Conservation (phyloP, 2,329 filamentous ascomycete species). For the Neurospora sp. region DNA sequence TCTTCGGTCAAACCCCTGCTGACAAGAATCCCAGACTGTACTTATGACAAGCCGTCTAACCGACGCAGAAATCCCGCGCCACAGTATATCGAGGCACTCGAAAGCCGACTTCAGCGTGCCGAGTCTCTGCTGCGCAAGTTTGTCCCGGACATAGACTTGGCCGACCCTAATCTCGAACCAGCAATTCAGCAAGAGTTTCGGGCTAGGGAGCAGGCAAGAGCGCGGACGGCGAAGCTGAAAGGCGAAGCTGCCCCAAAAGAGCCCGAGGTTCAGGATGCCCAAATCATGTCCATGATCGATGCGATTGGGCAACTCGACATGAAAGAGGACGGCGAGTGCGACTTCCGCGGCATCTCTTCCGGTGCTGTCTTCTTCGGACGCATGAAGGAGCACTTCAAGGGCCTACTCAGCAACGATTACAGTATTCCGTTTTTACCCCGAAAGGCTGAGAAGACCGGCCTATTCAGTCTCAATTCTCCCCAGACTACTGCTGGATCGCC, state of each 20-base stretch:
- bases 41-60: conserved; percentile 91
- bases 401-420: conserved; percentile 57
- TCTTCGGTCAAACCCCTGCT: conserved; percentile 10
- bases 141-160: conserved; percentile 74
- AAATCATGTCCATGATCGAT: conserved; percentile 90
- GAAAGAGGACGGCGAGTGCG: conserved; percentile 84
- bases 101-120: conserved; percentile 72
- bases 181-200: conserved; percentile 61
- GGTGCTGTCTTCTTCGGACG: conserved; percentile 80
- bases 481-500: conserved; percentile 56
- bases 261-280: conserved; percentile 50
- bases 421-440: conserved; percentile 49
- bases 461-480: conserved; percentile 59
- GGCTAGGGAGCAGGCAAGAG: conserved; percentile 42
- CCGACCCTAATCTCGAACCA: conserved; percentile 74
- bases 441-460: conserved; percentile 34
- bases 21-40: conserved; percentile 58
- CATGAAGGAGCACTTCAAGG: conserved; percentile 80
- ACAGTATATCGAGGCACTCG: conserved; percentile 85
- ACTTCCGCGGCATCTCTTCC: conserved; percentile 91
- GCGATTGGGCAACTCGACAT: conserved; percentile 85
- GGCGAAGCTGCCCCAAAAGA: conserved; percentile 22
- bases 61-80: conserved; percentile 81
- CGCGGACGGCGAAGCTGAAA: conserved; percentile 33
- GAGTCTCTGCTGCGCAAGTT: conserved; percentile 71